Percentiles rank a stretch among this genome's conserved stretches.
These are phyloP conservation scores for Argentina anserina DNA, from an alignment of 306 rosid genomes.

Conservation along the genomic window DNA sequence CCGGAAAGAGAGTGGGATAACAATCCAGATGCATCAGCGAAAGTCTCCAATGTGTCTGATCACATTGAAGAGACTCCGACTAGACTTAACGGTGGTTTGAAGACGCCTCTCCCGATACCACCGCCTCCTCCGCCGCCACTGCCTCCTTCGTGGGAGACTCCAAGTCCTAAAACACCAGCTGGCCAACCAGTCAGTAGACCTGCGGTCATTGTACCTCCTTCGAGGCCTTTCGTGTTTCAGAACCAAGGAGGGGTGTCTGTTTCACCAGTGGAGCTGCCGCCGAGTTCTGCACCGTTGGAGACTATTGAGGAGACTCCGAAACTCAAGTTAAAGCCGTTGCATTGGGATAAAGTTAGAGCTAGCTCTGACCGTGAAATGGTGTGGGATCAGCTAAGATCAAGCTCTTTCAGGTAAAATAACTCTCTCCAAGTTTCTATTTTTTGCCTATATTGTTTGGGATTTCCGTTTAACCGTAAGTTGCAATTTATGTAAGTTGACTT, in stretches of 20 bases:
- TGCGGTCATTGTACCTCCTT: slow-evolving; percentile 41
- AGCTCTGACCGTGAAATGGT: slow-evolving; percentile 97
- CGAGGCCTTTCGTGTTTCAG: slow-evolving; percentile 40
- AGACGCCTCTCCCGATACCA: slow-evolving; percentile 20
- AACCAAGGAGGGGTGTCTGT: slow-evolving; percentile 20
- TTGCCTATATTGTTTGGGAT: not conserved
- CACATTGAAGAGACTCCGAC: slow-evolving; percentile 14
- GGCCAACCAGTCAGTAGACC: slow-evolving; percentile 31
- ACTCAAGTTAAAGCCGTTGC: slow-evolving; percentile 86
- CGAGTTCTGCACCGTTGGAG: slow-evolving; percentile 31
- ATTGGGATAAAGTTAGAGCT: slow-evolving; percentile 99
- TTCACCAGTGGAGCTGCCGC: slow-evolving; percentile 70
- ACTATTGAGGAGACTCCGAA: slow-evolving; percentile 50
- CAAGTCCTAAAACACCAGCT: slow-evolving; percentile 31
- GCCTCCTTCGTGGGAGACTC: slow-evolving; percentile 23
- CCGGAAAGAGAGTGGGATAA: slow-evolving; percentile 26
- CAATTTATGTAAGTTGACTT: slow-evolving; percentile 7
- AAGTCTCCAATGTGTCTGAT: slow-evolving; percentile 2
- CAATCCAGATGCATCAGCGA: slow-evolving; percentile 31
- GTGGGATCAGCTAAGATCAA: slow-evolving; percentile 95
- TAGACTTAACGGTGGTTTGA: not conserved
- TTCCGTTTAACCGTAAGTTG: slow-evolving; percentile 1
- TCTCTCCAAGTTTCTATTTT: not conserved
- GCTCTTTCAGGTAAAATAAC: slow-evolving; percentile 79
- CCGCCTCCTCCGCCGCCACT: slow-evolving; percentile 39